Evolutionary conservation across 208 protist genomes (phyloP).

Genomic region (Acanthamoeba triangularis): DNA sequence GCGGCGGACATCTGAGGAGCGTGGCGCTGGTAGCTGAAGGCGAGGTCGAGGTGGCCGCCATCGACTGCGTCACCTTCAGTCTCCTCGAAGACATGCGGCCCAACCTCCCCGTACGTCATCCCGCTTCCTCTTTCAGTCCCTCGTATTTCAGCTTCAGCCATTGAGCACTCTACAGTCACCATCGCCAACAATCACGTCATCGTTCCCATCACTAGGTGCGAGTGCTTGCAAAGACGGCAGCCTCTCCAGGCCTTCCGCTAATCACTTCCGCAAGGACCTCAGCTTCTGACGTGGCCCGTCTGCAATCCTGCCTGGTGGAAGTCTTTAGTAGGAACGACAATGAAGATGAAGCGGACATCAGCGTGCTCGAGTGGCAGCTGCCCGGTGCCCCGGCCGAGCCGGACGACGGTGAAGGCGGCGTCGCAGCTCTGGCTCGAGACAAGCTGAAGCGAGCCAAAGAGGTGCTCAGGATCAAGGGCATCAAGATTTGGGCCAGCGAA

Average conservation of each 20-base stretch:
- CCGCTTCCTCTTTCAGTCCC: neutral
- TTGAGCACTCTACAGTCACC: no score
- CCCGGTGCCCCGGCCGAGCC: neutral
- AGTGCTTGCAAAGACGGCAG: neutral
- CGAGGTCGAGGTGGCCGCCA: neutral
- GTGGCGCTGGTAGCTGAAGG: neutral
- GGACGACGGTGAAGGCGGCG: neutral
- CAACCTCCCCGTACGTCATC: neutral
- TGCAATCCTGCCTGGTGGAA: neutral
- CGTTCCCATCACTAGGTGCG: neutral
- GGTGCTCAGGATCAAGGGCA: neutral
- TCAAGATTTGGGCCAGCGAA: neutral
- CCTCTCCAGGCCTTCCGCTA: neutral
- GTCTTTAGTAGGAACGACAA: neutral
- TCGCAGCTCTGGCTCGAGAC: neutral
- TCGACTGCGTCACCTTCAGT: slow-evolving; percentile 31
- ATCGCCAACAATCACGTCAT: neutral
- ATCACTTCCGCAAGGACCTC: neutral
- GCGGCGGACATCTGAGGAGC: neutral
- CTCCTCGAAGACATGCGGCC: neutral
- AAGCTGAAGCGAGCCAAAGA: neutral
- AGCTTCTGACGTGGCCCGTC: neutral
- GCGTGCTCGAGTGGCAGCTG: neutral
- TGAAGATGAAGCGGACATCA: neutral
- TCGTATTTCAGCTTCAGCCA: neutral